Base-by-base conservation (phyloP, 768 basidiomycete species). In the Mycena galericulata region DNA sequence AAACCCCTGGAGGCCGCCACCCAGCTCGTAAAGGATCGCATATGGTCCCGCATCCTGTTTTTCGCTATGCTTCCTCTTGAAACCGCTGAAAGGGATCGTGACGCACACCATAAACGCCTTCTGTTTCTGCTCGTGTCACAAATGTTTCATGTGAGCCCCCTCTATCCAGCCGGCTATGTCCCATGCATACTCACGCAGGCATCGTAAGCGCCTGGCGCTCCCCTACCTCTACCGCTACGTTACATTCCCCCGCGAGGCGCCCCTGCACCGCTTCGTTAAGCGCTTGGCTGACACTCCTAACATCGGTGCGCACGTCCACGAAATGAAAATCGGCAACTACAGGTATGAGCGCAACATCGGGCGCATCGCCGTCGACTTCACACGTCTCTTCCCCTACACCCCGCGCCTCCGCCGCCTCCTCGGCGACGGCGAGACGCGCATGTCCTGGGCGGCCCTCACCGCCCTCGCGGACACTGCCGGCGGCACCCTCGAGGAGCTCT, bases 21-120 rank as follows among this genome's bases (percentile, higher is more conserved):
- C 11, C 10, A 22, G 47, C n/a, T n/a, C n/a, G n/a, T n/a, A n/a
- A n/a, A n/a, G n/a, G n/a, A n/a, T n/a, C 9, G 47, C 8, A 20
- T 34, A 2, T 18, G 14, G 45, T 22, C 20, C n/a, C 24, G n/a
- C 20, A 12, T 46, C 20, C 14, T 24, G 2, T 10, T 8, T 22
- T 46, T 46, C 11, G 57, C 57, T 2, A 59, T 59, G 57, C 30
- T 59, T 1, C 34, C 57, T 1, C 43, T 59, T 12, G 57, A 47
- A 30, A 29, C 29, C 45, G 22, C 14, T 43, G 43, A 17, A 47
- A 47, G 18, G 9, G 2, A 9, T n/a, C 24, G 3, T 17, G 20
- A 1, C 20, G 17, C 14, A 10, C 45, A 59, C 22, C 46, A 43
- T 6, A 18, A 4, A 17, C 57, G 57, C 17, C 5, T 46, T n/a